These are phyloP conservation scores for Artemisia tridentata DNA, from an alignment of 129 eudicot species.

Conservation along the genomic window DNA sequence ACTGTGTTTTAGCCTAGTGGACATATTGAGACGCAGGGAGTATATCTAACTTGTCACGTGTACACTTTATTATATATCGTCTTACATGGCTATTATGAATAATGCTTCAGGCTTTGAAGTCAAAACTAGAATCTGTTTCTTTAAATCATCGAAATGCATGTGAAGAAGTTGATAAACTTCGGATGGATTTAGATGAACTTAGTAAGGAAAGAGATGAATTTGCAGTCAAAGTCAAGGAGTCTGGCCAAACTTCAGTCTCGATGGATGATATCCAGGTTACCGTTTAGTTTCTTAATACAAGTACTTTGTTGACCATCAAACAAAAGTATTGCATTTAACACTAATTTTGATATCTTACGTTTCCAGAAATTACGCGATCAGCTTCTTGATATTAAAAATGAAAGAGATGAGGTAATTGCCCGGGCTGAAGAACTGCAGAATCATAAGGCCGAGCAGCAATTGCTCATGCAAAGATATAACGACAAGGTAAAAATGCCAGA, in stretches of 20 bases:
- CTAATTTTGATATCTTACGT: constrained; percentile 1
- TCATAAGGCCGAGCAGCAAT: constrained; percentile 26
- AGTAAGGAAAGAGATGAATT: constrained; percentile 47
- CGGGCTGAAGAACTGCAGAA: constrained; percentile 29
- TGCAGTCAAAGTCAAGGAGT: constrained; percentile 32
- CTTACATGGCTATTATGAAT: constrained; percentile 13
- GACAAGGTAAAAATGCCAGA: constrained; percentile 29
- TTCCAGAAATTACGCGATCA: constrained; percentile 26
- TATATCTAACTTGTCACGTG: not conserved
- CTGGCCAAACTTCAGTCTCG: constrained; percentile 23
- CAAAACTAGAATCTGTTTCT: constrained; percentile 43
- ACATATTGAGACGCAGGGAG: too few species aligned
- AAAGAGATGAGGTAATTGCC: constrained; percentile 24
- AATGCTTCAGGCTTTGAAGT: constrained; percentile 33
- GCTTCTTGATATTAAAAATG: constrained; percentile 26
- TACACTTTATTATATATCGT: constrained; percentile 1
- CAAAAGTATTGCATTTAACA: constrained; percentile 5
- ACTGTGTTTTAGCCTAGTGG: too few species aligned
- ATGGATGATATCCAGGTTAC: constrained; percentile 46
- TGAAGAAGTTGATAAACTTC: constrained; percentile 51
- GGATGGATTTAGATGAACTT: constrained; percentile 42
- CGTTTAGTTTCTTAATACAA: constrained; percentile 14
- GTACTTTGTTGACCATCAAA: not conserved
- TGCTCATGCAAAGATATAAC: constrained; percentile 18
- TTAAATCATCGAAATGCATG: constrained; percentile 39